Base-by-base conservation (phyloP, 768 basidiomycete species). In the Podaxis rugospora region DNA sequence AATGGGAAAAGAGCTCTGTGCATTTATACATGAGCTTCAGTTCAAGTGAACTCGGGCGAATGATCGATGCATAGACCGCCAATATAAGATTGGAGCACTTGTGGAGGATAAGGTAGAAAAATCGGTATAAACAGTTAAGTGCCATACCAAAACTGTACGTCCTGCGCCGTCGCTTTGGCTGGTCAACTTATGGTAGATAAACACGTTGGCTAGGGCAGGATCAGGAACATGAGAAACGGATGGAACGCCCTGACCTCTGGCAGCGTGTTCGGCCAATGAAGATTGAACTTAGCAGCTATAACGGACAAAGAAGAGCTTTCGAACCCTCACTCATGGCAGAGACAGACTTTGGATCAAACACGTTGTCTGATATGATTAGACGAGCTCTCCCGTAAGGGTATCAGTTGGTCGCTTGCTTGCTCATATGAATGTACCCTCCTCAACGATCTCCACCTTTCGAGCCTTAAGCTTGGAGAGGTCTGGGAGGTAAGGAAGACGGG, bases 301-400 rank as follows among this genome's bases (percentile, higher is more conserved):
- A 44, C 27, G 47, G 37, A 44, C 40, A 42, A 49, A 44, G 57
- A 57, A 57, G 56, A 36, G 36, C 28, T 36, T 32, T 37, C 57
- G 46, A 36, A 58, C 57, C 57, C 49, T 58, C 57, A 40, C 25
- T 44, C 37, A 51, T 51, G 50, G 57, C 27, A 40, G 47, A 58
- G 16, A 5, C 16, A 50, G 25, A 16, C 16, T 18, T 51, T 47
- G 36, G 21, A 59, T 59, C 57, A 59, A 42, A 59, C 57, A 59
- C 57, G 57, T 59, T 59, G 35, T 58, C 32, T 59, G 57, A 52
- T 59, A 51, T 59, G 50, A 59, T 51, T 36, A 59, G 57, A 59
- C 44, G 16, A 28, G 50, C 5, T 14, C 50, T 10, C n/a, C 36
- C 40, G 37, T 21, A 50, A 37, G 46, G 25, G 21, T 36, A 32